These are phyloP conservation scores for Puccinia coronata DNA, from an alignment of 1,284 basidiomycete species.

Conservation along the genomic window DNA sequence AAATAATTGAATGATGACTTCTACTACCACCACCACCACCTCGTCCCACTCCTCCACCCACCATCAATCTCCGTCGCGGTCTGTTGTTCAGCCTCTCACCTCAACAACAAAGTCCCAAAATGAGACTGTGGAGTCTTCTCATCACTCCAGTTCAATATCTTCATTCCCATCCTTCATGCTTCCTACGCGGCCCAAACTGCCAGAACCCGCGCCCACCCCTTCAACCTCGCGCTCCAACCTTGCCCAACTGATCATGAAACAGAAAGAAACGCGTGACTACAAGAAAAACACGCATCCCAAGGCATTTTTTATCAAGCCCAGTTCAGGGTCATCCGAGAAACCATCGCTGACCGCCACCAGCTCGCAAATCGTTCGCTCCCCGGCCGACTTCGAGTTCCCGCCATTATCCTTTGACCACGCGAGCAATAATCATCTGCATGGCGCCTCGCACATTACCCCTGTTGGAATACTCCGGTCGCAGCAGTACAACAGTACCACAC, in stretches of 20 bases:
- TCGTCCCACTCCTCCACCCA: not conserved
- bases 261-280: constrained; percentile 31
- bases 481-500: not conserved
- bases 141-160: not conserved
- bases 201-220: not conserved
- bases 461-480: not conserved
- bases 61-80: not conserved
- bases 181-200: not conserved
- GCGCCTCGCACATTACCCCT: not conserved
- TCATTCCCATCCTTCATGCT: not conserved
- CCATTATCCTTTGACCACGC: not conserved
- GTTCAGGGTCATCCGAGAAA: constrained; percentile 9
- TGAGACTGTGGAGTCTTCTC: not conserved
- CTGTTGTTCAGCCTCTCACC: not conserved
- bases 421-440: not conserved
- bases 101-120: not conserved
- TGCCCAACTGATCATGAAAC: constrained; percentile 16
- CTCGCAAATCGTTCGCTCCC: constrained; percentile 36
- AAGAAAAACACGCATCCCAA: constrained; percentile 25
- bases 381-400: constrained; percentile 27
- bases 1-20: not conserved
- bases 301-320: constrained; percentile 32
- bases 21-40: not conserved
- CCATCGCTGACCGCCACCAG: constrained; percentile 19
- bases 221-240: constrained; percentile 5